Percentiles rank a stretch among this genome's conserved stretches.
Evolutionary conservation across 2,329 filamentous ascomycete species (phyloP).

Genomic region (Rhinocladiella similis): DNA sequence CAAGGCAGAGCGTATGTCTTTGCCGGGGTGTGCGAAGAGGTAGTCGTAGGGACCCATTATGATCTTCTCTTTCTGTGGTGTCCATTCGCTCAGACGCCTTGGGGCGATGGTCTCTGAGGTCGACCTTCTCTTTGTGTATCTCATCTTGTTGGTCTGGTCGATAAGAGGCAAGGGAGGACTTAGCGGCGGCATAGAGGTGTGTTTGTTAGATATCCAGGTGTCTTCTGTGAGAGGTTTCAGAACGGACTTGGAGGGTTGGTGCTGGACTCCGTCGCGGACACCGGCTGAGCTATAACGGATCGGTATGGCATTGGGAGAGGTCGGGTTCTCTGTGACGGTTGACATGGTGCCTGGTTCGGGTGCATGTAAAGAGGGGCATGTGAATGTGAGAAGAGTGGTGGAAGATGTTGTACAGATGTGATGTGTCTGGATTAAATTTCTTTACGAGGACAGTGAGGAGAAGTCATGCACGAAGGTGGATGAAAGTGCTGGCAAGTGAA

Average conservation of each 20-base stretch:
- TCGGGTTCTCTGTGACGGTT: slow-evolving; percentile 27
- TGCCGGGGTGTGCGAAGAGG: slow-evolving; percentile 45
- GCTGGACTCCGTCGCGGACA: slow-evolving; percentile 39
- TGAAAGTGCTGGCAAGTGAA: not conserved
- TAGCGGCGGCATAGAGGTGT: slow-evolving; percentile 15
- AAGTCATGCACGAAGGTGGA: not conserved
- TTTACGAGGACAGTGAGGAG: not conserved
- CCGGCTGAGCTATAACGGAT: slow-evolving; percentile 70
- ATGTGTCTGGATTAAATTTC: too few species aligned
- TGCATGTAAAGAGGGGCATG: slow-evolving; percentile 10
- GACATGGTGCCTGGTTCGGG: slow-evolving; percentile 9
- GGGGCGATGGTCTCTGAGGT: slow-evolving; percentile 14
- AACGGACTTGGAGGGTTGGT: slow-evolving; percentile 38
- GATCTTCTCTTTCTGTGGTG: slow-evolving; percentile 42
- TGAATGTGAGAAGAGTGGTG: slow-evolving; percentile 12
- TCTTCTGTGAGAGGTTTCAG: slow-evolving; percentile 60
- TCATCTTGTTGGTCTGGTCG: slow-evolving; percentile 23
- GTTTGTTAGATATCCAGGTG: slow-evolving; percentile 57
- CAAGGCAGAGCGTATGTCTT: slow-evolving; percentile 45
- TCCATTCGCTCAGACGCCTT: slow-evolving; percentile 24
- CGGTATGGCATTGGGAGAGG: slow-evolving; percentile 67
- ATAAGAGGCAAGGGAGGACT: slow-evolving; percentile 1
- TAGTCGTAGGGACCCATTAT: slow-evolving; percentile 48
- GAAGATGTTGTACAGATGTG: not conserved
- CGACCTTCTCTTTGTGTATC: slow-evolving; percentile 27